A percentile compares a stretch with the other conserved stretches of the same genome.
These are phyloP conservation scores for Jimgerdemannia flammicorona DNA, from an alignment of 192 early-diverging fungal species.

Conservation along the genomic window DNA sequence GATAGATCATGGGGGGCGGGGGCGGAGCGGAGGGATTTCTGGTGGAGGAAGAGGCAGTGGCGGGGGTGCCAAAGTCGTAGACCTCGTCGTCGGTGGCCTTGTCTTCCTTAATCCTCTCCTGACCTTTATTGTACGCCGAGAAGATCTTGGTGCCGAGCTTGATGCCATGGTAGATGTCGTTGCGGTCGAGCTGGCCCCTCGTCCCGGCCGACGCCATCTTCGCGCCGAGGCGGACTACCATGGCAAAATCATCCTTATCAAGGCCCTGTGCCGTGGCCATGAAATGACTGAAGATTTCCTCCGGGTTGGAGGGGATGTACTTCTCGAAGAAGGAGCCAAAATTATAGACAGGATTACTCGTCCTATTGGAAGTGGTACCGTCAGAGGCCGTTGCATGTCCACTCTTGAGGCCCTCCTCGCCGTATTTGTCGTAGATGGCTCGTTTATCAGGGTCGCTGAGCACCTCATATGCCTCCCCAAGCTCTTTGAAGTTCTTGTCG, in stretches of 20 bases:
- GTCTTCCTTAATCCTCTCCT: not conserved
- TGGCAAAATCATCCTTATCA: not conserved
- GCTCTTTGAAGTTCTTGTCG: constrained; percentile 88
- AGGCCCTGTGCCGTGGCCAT: not conserved
- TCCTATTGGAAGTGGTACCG: not conserved
- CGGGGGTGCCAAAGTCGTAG: not conserved
- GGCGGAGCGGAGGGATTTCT: not conserved
- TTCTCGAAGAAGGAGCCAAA: not conserved
- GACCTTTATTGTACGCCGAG: not conserved
- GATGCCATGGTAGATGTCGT: not conserved
- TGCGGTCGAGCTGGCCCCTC: not conserved
- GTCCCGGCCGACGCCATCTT: not conserved
- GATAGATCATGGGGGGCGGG: constrained; percentile 59
- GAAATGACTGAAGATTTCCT: not conserved
- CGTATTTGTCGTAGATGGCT: constrained; percentile 71
- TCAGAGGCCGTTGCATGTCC: not conserved
- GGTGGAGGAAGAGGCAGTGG: not conserved
- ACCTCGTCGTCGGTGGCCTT: not conserved
- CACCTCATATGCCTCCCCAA: constrained; percentile 92
- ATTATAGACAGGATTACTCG: not conserved
- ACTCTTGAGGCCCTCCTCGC: not conserved
- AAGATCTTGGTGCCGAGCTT: constrained; percentile 1
- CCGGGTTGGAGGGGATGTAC: not conserved
- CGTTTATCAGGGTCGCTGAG: constrained; percentile 86
- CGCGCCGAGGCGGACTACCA: not conserved